phyloP scores from a whole-genome alignment of 1,284 basidiomycete genomes.

The Lentinus polychrous region DNA sequence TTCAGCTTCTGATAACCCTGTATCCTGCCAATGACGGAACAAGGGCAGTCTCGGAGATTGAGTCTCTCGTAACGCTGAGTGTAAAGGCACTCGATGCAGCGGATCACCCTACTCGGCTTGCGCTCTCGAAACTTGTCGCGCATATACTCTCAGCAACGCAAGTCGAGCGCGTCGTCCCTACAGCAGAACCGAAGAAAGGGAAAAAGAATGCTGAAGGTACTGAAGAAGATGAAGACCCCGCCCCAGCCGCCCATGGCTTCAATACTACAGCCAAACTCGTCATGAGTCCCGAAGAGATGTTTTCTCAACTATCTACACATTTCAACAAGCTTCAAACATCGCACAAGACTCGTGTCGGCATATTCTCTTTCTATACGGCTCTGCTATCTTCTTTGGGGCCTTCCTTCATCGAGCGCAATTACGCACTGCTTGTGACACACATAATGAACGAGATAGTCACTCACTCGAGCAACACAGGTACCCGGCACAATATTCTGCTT shows the following conservation, averaged over 20 bases:
- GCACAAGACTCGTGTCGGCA: conserved; percentile 72
- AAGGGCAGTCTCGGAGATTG: conserved; percentile 62
- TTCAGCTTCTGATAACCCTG: conserved; percentile 59
- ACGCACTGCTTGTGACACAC: conserved; percentile 74
- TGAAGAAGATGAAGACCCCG: conserved; percentile 50
- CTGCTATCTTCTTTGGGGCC: conserved; percentile 74
- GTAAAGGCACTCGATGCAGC: conserved; percentile 75
- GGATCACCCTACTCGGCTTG: conserved; percentile 80
- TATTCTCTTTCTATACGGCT: conserved; percentile 86
- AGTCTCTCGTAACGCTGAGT: conserved; percentile 62
- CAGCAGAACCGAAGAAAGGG: conserved; percentile 51
- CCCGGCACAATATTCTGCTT: conserved; percentile 71
- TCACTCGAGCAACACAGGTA: conserved; percentile 42
- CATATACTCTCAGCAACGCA: conserved; percentile 86
- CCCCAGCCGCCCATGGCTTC: conserved; percentile 38
- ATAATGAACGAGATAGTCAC: conserved; percentile 74
- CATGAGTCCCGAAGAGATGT: conserved; percentile 76
- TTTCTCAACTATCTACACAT: conserved; percentile 67
- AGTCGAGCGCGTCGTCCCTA: conserved; percentile 50
- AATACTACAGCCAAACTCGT: conserved; percentile 67
- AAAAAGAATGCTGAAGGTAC: conserved; percentile 55
- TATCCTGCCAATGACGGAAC: conserved; percentile 52
- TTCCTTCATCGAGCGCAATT: conserved; percentile 79
- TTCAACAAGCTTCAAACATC: conserved; percentile 72
- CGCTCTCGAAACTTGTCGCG: conserved; percentile 76